Base-by-base conservation (phyloP, 176 grass and related monocot genomes). In the Themeda triandra region DNA sequence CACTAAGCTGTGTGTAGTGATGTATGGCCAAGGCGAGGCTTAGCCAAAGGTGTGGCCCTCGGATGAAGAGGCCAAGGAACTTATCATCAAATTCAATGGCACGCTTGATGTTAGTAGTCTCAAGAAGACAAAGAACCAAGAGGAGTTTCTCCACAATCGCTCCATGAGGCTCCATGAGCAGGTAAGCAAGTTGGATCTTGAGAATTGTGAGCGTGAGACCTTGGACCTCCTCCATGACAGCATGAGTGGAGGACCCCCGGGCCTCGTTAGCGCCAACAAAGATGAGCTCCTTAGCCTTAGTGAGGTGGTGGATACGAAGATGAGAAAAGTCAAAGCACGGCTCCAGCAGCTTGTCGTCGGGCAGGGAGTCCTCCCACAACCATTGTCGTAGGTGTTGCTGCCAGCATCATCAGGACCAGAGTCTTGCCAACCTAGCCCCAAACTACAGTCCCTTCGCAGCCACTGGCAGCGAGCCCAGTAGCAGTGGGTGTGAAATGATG, bases 71-170 rank as follows among this genome's bases (percentile, higher is more conserved):
- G 71, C 71, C 0, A 24, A 3, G 6, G 18, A 10, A 2, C 23
- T 89, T 2, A 28, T 96, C 5, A 3, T 1, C 0, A 77, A 24
- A 1, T 91, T 87, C 69, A 82, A 25, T 32, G 10, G 14, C 11
- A 66, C 81, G 69, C 85, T 88, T 4, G 79, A 95, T 42, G 8
- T 83, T 25, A 13, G 18, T 74, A 90, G n/a, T 33, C 63, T 58
- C 62, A 86, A 72, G 40, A 90, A 87, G 60, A 85, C 51, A 63
- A 18, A 73, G 42, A 84, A 87, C 35, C 70, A 68, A 13, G 88
- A 87, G 41, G 40, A 78, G 4, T 84, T 90, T 77, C 91, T 96
- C 21, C 21, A 27, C 0, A 12, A 40, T 14, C 66, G 87, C 13
- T 25, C 63, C n/a, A 0, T 10, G 36, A 89, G 85, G 82, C 59